A percentile compares a stretch with the other conserved stretches of the same genome.
phyloP scores from a whole-genome alignment of 176 grass and related monocot species.

The Ananas comosus region DNA sequence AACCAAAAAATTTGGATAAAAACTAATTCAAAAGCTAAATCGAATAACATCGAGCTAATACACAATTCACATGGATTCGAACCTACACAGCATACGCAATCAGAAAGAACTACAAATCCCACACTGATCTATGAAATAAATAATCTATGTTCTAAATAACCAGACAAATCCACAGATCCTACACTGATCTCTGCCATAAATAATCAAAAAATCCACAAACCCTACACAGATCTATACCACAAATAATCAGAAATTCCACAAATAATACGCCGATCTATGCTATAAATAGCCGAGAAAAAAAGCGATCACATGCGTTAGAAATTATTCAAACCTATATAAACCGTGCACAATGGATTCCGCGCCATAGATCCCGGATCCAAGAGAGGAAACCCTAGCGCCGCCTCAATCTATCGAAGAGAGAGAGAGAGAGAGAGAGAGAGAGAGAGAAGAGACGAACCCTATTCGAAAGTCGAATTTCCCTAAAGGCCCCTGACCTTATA shows the following conservation, averaged over 20 bases:
- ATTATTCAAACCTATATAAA: conserved; percentile 66
- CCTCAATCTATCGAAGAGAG: background rate
- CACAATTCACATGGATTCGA: too few relatives aligned
- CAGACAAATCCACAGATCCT: too few relatives aligned
- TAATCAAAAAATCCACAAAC: background rate
- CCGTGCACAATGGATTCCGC: conserved; percentile 52
- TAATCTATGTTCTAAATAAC: too few relatives aligned
- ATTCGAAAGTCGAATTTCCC: background rate
- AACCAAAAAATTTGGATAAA: too few relatives aligned
- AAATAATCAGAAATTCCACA: conserved; percentile 6
- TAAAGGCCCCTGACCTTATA: background rate
- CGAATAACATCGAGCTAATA: too few relatives aligned
- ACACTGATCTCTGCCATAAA: too few relatives aligned
- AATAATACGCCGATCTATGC: background rate
- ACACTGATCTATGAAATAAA: too few relatives aligned
- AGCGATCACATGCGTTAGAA: background rate
- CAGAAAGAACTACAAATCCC: too few relatives aligned
- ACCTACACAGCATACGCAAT: too few relatives aligned
- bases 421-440: background rate
- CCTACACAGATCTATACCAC: background rate
- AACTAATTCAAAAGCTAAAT: too few relatives aligned
- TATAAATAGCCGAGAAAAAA: background rate
- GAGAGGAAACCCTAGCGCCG: background rate
- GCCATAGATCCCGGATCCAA: conserved; percentile 43
- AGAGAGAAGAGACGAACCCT: background rate